Percentiles rank a stretch among this genome's conserved stretches.
phyloP scores from a whole-genome alignment of 129 eudicot genomes.

The Chrysanthemum seticuspe region DNA sequence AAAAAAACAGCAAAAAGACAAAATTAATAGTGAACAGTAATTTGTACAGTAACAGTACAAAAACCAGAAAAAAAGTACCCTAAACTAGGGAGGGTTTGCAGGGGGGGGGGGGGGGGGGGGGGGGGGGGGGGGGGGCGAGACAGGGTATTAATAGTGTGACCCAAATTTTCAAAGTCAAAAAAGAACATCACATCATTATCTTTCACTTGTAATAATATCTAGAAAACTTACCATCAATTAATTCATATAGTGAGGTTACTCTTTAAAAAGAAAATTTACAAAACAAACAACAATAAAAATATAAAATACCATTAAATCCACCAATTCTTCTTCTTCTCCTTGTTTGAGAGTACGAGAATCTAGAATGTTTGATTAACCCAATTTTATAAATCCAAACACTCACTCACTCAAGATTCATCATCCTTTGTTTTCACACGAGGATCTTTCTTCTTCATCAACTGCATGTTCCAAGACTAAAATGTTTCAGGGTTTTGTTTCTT shows the following conservation, averaged over 20 bases:
- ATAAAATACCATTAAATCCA: slow-evolving; percentile 1
- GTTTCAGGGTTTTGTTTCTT: slow-evolving; percentile 11
- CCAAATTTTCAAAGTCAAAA: too few species aligned
- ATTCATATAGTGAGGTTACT: slow-evolving; percentile 16
- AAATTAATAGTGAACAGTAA: too few species aligned
- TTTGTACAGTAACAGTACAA: too few species aligned
- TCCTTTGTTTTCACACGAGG: background rate
- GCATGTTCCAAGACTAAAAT: too few species aligned
- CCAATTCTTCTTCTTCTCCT: slow-evolving; percentile 24
- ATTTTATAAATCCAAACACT: slow-evolving; percentile 7
- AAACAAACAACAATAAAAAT: background rate
- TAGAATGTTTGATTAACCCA: slow-evolving; percentile 26
- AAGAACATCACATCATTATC: too few species aligned
- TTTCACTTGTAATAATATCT: too few species aligned
- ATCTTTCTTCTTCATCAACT: background rate
- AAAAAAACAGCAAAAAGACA: too few species aligned
- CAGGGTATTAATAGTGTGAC: too few species aligned
- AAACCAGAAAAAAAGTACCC: too few species aligned
- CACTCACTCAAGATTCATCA: background rate
- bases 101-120: too few species aligned
- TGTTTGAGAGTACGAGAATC: slow-evolving; percentile 35
- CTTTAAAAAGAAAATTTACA: background rate
- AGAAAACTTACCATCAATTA: slow-evolving; percentile 19
- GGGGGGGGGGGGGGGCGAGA: too few species aligned
- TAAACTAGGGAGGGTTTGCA: too few species aligned